Percentiles rank a stretch among this genome's conserved stretches.
These are phyloP conservation scores for Aspergillus amoenus DNA, from an alignment of 2,329 filamentous ascomycete genomes.

Conservation along the genomic window DNA sequence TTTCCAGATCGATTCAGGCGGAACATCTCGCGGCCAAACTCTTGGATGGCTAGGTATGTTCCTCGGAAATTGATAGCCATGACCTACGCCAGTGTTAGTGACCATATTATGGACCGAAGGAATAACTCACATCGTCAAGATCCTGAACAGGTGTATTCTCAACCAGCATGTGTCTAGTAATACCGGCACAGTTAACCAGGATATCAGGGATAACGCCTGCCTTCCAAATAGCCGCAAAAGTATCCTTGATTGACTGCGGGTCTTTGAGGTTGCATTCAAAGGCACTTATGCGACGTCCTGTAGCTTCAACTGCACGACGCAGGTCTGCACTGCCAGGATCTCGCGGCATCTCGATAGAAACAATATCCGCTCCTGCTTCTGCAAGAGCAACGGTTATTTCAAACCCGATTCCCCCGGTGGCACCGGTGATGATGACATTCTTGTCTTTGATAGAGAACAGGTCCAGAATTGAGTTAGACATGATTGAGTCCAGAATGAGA, in stretches of 20 bases:
- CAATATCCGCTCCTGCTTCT: constrained; percentile 5
- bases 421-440: constrained; percentile 37
- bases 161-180: constrained; percentile 69
- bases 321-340: no score
- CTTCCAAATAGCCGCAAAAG: background rate
- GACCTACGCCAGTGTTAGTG: background rate
- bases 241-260: no score
- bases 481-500: no score
- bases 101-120: background rate
- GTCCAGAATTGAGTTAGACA: no score
- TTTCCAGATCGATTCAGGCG: constrained; percentile 29
- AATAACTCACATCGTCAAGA: background rate
- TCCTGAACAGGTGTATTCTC: background rate
- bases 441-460: constrained; percentile 23
- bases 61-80: background rate
- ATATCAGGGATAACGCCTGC: constrained; percentile 47
- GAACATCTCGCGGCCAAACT: background rate
- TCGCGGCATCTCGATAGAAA: constrained; percentile 9
- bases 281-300: no score
- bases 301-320: no score
- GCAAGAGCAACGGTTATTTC: constrained; percentile 25
- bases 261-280: no score
- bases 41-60: background rate
- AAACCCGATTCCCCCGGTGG: constrained; percentile 38
- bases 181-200: constrained; percentile 78